These are phyloP conservation scores for Rhamnella rubrinervis DNA, from an alignment of 331 rosid genomes.

Conservation along the genomic window DNA sequence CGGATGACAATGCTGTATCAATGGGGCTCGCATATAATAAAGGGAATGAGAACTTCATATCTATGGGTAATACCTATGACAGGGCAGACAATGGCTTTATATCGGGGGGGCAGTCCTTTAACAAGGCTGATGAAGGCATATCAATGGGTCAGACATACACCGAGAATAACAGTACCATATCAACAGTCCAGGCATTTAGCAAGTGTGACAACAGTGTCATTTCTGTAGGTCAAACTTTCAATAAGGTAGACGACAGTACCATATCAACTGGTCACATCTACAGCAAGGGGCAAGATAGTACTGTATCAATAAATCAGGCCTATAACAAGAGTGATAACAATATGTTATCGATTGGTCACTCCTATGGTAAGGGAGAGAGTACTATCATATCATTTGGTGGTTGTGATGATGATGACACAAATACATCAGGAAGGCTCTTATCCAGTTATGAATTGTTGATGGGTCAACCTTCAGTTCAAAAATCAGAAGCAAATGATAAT, in stretches of 20 bases:
- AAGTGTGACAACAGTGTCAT: slow-evolving; percentile 35
- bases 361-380: slow-evolving; percentile 59
- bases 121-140: slow-evolving; percentile 35
- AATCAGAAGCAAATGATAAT: slow-evolving; percentile 41
- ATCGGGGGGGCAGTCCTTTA: slow-evolving; percentile 45
- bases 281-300: slow-evolving; percentile 33
- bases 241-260: slow-evolving; percentile 30
- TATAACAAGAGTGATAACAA: slow-evolving; percentile 30
- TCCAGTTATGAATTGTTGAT: slow-evolving; percentile 52
- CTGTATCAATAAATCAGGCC: slow-evolving; percentile 29
- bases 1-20: slow-evolving; percentile 29
- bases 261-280: slow-evolving; percentile 40
- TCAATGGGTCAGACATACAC: slow-evolving; percentile 39
- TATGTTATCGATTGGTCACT: slow-evolving; percentile 32
- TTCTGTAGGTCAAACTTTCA: slow-evolving; percentile 46
- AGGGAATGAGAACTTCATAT: slow-evolving; percentile 34
- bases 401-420: slow-evolving; percentile 48
- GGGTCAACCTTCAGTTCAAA: slow-evolving; percentile 42
- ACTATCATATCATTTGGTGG: slow-evolving; percentile 78
- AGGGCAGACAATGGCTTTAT: slow-evolving; percentile 41
- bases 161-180: slow-evolving; percentile 30
- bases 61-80: slow-evolving; percentile 34
- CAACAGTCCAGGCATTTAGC: slow-evolving; percentile 29
- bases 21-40: slow-evolving; percentile 41
- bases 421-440: slow-evolving; percentile 37